Evolutionary conservation across 768 basidiomycete species (phyloP).

Genomic region (Neoboletus magnificus): DNA sequence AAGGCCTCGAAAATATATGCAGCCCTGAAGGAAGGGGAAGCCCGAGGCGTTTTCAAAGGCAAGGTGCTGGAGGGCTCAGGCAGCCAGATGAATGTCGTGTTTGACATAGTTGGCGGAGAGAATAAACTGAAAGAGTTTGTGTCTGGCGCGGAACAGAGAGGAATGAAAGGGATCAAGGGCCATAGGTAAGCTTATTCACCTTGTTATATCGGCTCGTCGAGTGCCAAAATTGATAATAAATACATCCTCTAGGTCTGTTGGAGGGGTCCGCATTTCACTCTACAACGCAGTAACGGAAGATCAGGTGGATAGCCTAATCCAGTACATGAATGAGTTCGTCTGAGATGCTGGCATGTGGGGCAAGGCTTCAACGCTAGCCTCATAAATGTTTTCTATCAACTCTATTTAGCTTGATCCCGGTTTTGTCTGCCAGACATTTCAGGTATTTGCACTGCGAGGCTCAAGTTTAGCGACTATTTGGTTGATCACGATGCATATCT

Average conservation of each 20-base stretch:
- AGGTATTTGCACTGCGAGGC: no score
- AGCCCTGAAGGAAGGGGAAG: conserved; percentile 66
- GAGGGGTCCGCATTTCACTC: conserved; percentile 76
- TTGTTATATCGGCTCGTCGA: background rate
- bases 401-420: no score
- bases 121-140: conserved; percentile 73
- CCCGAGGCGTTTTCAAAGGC: conserved; percentile 61
- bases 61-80: conserved; percentile 74
- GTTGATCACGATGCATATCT: no score
- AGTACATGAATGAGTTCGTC: conserved; percentile 57
- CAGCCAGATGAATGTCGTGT: conserved; percentile 97
- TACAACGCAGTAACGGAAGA: conserved; percentile 88
- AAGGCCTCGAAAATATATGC: conserved; percentile 81
- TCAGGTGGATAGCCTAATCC: conserved; percentile 58
- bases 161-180: conserved; percentile 87
- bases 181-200: conserved; percentile 65
- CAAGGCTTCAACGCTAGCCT: conserved; percentile 5
- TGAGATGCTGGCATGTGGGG: conserved; percentile 2
- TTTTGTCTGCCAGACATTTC: no score
- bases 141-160: conserved; percentile 70
- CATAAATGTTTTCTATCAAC: background rate
- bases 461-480: no score
- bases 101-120: conserved; percentile 72
- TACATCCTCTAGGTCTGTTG: conserved; percentile 45
- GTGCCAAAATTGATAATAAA: background rate